A percentile compares a stretch with the other conserved stretches of the same genome.
phyloP scores from a whole-genome alignment of 495 filamentous ascomycete species.

The Penicillium paradoxum region DNA sequence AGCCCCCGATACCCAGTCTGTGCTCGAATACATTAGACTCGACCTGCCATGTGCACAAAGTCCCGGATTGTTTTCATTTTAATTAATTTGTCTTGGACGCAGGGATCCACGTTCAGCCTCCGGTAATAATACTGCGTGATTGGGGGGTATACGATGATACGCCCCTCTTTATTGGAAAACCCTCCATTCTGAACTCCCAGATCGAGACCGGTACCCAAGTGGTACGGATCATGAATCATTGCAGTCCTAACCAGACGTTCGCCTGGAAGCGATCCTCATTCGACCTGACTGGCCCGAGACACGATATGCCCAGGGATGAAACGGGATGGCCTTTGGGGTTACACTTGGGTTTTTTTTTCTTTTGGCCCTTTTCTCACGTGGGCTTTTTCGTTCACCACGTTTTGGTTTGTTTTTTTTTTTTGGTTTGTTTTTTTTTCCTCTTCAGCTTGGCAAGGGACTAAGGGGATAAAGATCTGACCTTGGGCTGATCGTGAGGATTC shows the following conservation, averaged over 20 bases:
- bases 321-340: slow-evolving; percentile 16
- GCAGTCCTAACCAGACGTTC: slow-evolving; percentile 12
- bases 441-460: slow-evolving; percentile 25
- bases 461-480: slow-evolving; percentile 31
- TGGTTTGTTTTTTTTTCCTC: too few relatives aligned
- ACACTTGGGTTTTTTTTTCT: slow-evolving; percentile 10
- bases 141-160: too few relatives aligned
- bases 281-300: slow-evolving; percentile 17
- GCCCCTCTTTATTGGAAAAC: too few relatives aligned
- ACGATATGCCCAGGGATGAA: slow-evolving; percentile 17
- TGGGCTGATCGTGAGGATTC: background rate
- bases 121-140: background rate
- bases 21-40: slow-evolving; percentile 19
- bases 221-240: slow-evolving; percentile 9
- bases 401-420: slow-evolving; percentile 8
- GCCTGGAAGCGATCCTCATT: slow-evolving; percentile 4
- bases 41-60: slow-evolving; percentile 13
- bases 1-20: slow-evolving; percentile 34
- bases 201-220: background rate
- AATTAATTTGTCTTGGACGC: background rate
- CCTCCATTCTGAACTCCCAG: too few relatives aligned
- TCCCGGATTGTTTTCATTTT: slow-evolving; percentile 5
- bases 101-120: slow-evolving; percentile 7
- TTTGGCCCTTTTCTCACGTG: slow-evolving; percentile 14
- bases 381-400: slow-evolving; percentile 14